Base-by-base conservation (phyloP, 441 rosid genomes). In the Eruca vesicaria region DNA sequence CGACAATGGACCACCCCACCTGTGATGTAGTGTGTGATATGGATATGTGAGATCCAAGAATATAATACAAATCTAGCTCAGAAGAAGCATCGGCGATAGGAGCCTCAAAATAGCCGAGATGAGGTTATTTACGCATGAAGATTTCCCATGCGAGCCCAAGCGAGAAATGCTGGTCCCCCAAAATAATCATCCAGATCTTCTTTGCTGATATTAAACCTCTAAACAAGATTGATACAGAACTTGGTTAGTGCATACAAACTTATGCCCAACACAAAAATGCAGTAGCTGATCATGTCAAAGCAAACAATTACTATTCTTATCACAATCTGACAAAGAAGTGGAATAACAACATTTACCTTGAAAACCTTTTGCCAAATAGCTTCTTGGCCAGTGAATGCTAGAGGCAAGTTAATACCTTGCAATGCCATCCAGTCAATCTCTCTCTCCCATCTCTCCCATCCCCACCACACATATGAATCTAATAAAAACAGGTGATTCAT, bases 131-230 rank as follows among this genome's bases (percentile, higher is more conserved):
- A 96, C 99, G 91, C 92, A 63, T 96, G 99, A 75, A 96, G 87
- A 81, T 96, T 96, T 71, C 99, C 99, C 99, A 96, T 96, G 67
- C 98, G 97, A 81, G 98, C 99, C 99, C 98, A 96, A 71, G 98
- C 99, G 66, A 96, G 98, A 82, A 93, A 96, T 16, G 98, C 97
- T 74, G 97, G 99, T 82, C 99, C 98, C 65, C 97, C 97, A 79
- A 93, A 96, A 80, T 93, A 93, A 81, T 85, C 91, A 82, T 89
- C 84, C 81, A 96, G 83, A 61, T 86, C 98, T 77, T 82, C 88
- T 69, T 43, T 79, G 74, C 82, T 93, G 56, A 90, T 82, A 72
- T 96, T 96, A 71, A 93, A 87, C 52, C 84, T 90, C 99, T 96
- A 82, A 78, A 83, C 50, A 41, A 29, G 72, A 79, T 64, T 66